Evolutionary conservation across 2,329 filamentous ascomycete species (phyloP), one percentile per base, ranked within the genome.

Genomic region (Cladosporium sp.): DNA sequence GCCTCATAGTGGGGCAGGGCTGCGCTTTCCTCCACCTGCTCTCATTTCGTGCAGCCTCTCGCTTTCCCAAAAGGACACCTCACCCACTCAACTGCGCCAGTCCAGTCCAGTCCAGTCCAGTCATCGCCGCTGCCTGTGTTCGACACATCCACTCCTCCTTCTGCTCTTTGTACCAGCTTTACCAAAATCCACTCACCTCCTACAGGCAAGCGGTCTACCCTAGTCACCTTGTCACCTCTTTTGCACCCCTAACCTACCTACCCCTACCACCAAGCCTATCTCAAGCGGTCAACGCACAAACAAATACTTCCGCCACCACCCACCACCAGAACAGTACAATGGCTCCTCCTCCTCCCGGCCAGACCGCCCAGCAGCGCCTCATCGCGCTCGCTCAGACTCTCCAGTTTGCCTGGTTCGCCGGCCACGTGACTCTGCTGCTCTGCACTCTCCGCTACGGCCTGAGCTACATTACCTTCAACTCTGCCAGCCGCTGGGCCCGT

Each of bases 391-490:
- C 85, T 59, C 84, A 95, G 71, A 97, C 91, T 39, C 78, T 97
- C 60, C 93, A 97, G 77, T 98, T 92, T 86, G 82, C 70, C 74
- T 82, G 68, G 67, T 70, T 70, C 57, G 66, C 59, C 63, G 95
- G 92, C 60, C 93, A 98, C 69, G 75, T 96, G 54, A 86, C 85
- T 33, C 82, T 97, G 55, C 85, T 98, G 59, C 73, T 95, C 60
- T 85, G 83, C 64, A 88, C 92, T 46, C 68, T 86, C 64, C 86
- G 90, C 67, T 98, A 97, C 71, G 73, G 78, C 56, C 70, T 97
- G 55, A 94, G 90, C 42, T 95, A 89, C 76, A 72, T 96, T 52
- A 85, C 86, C 64, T 86, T 97, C 78, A 94, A 95, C 78, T 90
- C 83, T 69, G 86, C 86, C 68, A 84, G 83, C 51, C 73, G 80